Evolutionary conservation across 1,284 basidiomycete genomes (phyloP).

Genomic region (Acaromyces ingoldii): DNA sequence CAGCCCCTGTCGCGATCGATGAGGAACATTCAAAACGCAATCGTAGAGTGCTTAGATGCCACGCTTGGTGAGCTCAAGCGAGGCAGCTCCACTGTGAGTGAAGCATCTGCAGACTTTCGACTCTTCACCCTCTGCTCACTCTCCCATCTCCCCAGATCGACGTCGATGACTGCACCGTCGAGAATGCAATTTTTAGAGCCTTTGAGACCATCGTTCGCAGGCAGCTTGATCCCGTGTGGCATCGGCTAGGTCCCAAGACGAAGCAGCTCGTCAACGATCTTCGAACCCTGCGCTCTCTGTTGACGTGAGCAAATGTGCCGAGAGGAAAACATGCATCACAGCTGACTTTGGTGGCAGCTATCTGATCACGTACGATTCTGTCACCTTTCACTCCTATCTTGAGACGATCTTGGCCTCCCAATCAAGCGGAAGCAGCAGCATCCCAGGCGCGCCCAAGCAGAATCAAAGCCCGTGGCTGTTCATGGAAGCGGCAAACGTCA

Average conservation of each 20-base stretch:
- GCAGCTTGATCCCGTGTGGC: constrained; percentile 91
- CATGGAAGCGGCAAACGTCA: constrained; percentile 79
- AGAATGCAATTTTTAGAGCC: constrained; percentile 88
- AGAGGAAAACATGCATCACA: neutral
- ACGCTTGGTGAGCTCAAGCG: constrained; percentile 87
- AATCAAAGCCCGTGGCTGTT: constrained; percentile 79
- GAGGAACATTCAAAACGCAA: constrained; percentile 83
- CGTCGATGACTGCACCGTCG: constrained; percentile 84
- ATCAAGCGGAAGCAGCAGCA: constrained; percentile 51
- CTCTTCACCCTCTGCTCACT: neutral
- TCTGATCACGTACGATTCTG: constrained; percentile 81
- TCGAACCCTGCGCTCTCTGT: constrained; percentile 73
- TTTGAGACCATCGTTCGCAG: constrained; percentile 86
- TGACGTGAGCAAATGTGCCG: constrained; percentile 60
- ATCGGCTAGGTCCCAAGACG: constrained; percentile 85
- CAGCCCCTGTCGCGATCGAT: constrained; percentile 80
- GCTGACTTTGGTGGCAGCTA: constrained; percentile 58
- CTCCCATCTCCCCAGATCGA: constrained; percentile 67
- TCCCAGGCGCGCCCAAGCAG: constrained; percentile 34
- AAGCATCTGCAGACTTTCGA: neutral
- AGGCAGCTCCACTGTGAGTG: constrained; percentile 70
- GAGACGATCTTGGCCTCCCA: constrained; percentile 82
- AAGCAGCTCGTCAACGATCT: constrained; percentile 87
- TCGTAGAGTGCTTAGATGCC: constrained; percentile 88
- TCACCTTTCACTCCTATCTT: constrained; percentile 85